Base-by-base conservation (phyloP, 2,329 filamentous ascomycete genomes). In the Fusarium multiceps region DNA sequence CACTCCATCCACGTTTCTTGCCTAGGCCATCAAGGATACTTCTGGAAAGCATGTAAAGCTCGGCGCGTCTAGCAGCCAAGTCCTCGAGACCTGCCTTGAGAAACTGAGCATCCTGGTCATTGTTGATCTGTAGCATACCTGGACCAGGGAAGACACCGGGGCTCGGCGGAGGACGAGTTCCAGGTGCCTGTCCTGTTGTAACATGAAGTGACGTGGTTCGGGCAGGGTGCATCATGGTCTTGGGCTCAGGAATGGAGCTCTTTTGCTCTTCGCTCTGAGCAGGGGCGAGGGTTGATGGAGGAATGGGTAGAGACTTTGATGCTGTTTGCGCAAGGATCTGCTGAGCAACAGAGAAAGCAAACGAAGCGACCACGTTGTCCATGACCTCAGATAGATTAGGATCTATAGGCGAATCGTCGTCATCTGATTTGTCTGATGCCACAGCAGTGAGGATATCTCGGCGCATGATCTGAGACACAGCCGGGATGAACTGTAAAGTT, bases 401-500 rank as follows among this genome's bases (percentile, higher is more conserved):
- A 2, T 82, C 77, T 7, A 80, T 55, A 1, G 71, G 63, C 10
- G 74, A 69, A 13, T 68, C 68, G 10, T 83, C 73, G 73, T 80
- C 75, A 77, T 82, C 74, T 73, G 75, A 68, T 18, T 78, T 75
- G 21, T 81, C 80, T 23, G 80, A 78, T 6, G 83, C 78, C 57
- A 90, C 83, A 37, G 91, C 89, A n/a, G 86, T 84, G 48, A 89
- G 81, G 4, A 98, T 83, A 75, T 98, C 96, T 57, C 89, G 87
- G 55, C 94, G 88, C 82, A 98, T 89, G 23, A 94, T 89, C 55
- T 92, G 89, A 5, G 93, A 92, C 40, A 93, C 90, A 41, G 91
- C 88, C 2, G 93, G 91, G 40, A 98, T 91, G 73, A 98, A 98
- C 66, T 93, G 90, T 12, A 96, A 86, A 3, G 93, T 90, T 61